Evolutionary conservation across 1,284 basidiomycete genomes (phyloP), one percentile per base, ranked within the genome.

Genomic region (Trametes pubescens): DNA sequence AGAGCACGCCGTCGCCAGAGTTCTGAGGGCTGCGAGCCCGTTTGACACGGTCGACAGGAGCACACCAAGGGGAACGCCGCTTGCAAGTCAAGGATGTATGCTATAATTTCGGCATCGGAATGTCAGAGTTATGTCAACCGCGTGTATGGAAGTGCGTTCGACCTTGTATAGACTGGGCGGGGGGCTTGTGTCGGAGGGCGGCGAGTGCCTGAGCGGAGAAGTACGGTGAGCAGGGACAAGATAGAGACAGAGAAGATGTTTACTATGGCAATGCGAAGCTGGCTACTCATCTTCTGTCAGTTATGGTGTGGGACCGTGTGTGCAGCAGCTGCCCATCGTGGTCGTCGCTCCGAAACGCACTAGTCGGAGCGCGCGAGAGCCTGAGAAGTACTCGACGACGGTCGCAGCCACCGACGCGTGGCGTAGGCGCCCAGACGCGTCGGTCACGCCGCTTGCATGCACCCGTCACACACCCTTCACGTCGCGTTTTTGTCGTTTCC

Each of bases 1-100:
- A 83, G 72, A 1, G 80, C 83, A 58, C 79, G 80, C 4, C 69
- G 74, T 58, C 79, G 80, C 85, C 85, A 87, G 26, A 74, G 73
- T 14, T 73, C 71, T 18, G 77, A 75, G n/a, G 59, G 32, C 29
- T 24, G 22, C 8, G 40, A 9, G 6, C 24, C 46, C 3, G 62
- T 51, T 21, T 32, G 49, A 48, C 34, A 57, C 5, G 53, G 52
- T 11, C 37, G 53, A 51, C 46, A 56, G 7, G 53, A 5, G 22
- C 61, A 54, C 22, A 75, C 71, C 6, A 73, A 49, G 32, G 78
- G 71, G 68, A 84, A 83, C 51, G 66, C 70, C 2, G 75, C 58
- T 22, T 75, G 79, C 32, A 86, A 72, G 58, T 84, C 79, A 21
- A 84, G 73, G 29, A 80, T 74, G 73, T 81, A 84, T 59, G 82